Conservation (phyloP, 768 basidiomycete species). For the Trametes cubensis region DNA sequence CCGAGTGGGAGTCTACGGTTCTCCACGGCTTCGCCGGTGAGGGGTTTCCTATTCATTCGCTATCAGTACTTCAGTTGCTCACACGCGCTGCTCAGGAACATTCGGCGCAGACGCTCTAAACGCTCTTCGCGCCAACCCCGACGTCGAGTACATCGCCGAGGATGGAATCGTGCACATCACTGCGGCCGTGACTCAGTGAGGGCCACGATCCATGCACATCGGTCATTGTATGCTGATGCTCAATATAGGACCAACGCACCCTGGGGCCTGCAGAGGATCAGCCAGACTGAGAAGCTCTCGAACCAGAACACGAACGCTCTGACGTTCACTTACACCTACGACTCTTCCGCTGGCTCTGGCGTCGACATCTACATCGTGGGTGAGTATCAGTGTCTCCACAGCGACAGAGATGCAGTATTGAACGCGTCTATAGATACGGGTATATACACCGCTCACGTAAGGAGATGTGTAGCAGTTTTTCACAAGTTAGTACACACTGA, state of each 20-base stretch:
- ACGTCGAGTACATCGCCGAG: conserved; percentile 28
- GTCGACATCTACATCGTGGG: conserved; percentile 49
- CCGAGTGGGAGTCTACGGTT: conserved; percentile 24
- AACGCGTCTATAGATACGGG: conserved; percentile 18
- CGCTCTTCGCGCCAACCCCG: conserved; percentile 23
- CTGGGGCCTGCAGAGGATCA: conserved; percentile 30
- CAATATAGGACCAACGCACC: conserved; percentile 26
- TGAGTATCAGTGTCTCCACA: conserved; percentile 13
- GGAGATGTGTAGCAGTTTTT: not conserved
- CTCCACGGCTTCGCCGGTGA: conserved; percentile 31
- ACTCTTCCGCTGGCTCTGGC: conserved; percentile 37
- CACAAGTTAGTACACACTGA: not conserved
- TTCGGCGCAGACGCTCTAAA: conserved; percentile 23
- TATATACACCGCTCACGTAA: conserved; percentile 29
- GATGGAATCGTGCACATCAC: conserved; percentile 24
- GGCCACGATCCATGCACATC: not conserved
- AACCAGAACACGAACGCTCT: conserved; percentile 17
- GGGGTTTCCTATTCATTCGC: not conserved
- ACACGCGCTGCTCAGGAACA: conserved; percentile 9
- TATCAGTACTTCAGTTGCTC: not conserved
- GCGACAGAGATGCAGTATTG: no score
- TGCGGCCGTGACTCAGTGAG: conserved; percentile 21
- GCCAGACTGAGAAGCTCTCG: conserved; percentile 15
- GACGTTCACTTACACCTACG: conserved; percentile 32
- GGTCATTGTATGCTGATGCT: not conserved